Evolutionary conservation across 2,329 filamentous ascomycete genomes (phyloP).

Genomic region (Verticillium longisporum): DNA sequence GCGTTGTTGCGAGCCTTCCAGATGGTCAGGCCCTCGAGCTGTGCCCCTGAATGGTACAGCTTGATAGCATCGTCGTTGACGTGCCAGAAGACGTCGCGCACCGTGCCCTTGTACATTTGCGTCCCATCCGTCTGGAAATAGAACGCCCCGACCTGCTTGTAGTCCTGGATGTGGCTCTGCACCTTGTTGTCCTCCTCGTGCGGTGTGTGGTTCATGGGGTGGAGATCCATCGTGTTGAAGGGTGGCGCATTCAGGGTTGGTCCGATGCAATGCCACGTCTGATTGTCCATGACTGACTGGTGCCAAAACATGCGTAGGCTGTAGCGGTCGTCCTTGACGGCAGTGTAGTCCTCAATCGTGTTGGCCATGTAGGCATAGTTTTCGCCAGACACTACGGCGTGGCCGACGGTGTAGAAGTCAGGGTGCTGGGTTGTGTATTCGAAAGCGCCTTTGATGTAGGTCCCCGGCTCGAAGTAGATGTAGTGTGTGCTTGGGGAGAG

Average conservation of each 20-base stretch:
- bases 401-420: slow-evolving; percentile 22
- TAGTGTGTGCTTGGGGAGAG: slow-evolving; percentile 14
- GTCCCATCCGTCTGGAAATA: slow-evolving; percentile 28
- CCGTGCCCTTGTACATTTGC: slow-evolving; percentile 22
- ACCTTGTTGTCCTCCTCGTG: slow-evolving; percentile 7
- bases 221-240: slow-evolving; percentile 29
- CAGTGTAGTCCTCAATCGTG: slow-evolving; percentile 18
- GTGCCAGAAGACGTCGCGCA: slow-evolving; percentile 27
- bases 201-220: slow-evolving; percentile 10
- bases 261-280: slow-evolving; percentile 18
- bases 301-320: slow-evolving; percentile 23
- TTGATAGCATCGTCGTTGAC: slow-evolving; percentile 27
- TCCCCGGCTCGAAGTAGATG: slow-evolving; percentile 21
- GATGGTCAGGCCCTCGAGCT: slow-evolving; percentile 15
- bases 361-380: slow-evolving; percentile 30
- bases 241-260: slow-evolving; percentile 24
- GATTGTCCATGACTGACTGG: slow-evolving; percentile 11
- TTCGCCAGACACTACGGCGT: slow-evolving; percentile 28
- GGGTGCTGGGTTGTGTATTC: slow-evolving; percentile 17
- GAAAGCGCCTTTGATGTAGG: slow-evolving; percentile 29
- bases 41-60: slow-evolving; percentile 22
- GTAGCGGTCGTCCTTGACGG: slow-evolving; percentile 18
- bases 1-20: slow-evolving; percentile 25
- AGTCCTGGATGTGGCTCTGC: slow-evolving; percentile 19
- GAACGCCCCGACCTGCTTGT: slow-evolving; percentile 30